Evolutionary conservation across 345 rosid species (phyloP), one percentile per base, ranked within the genome.

Genomic region (Fremontodendron californicum): DNA sequence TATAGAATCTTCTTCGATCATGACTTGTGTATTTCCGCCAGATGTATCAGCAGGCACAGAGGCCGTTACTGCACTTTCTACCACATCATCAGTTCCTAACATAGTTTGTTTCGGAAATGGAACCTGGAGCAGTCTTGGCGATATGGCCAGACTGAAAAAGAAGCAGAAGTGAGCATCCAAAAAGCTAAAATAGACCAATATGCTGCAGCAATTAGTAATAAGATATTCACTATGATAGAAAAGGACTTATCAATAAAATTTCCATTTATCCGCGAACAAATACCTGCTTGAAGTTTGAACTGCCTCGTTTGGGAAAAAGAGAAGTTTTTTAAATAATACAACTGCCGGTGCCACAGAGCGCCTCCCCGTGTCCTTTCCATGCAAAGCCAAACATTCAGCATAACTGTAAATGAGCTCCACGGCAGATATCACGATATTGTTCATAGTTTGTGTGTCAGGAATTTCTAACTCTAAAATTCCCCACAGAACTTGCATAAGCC

Each of bases 221-320:
- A 27, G 37, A 58, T 13, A 27, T 58, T 58, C 35, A 33, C 37
- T 25, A 54, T 12, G 9, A 58, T 27, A 25, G 64, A 13, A 60
- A 29, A 60, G 33, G 6, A 4, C 18, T 58, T 12, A 13, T 27
- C 64, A 11, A 54, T 21, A 54, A 54, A 54, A 11, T 27, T 60
- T 60, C 33, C 37, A 60, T 60, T 60, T 13, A 60, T 11, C 64
- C 27, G 9, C 35, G 3, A 73, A 80, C 31, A 83, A 81, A 78
- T 68, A 96, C 99, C 99, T 96, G 99, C 99, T 96, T 73, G 99
- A 88, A 75, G 93, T 89, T 87, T 92, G 98, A 83, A 93, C 93
- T 16, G 99, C 94, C 78, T 92, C 92, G 57, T 87, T 91, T 61
- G 93, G 87, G 75, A 87, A 93, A 73, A 92, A 87, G 42, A 96